A percentile compares a stretch with the other conserved stretches of the same genome.
Conservation (phyloP, 441 rosid species). For the Erodium chrysanthum region DNA sequence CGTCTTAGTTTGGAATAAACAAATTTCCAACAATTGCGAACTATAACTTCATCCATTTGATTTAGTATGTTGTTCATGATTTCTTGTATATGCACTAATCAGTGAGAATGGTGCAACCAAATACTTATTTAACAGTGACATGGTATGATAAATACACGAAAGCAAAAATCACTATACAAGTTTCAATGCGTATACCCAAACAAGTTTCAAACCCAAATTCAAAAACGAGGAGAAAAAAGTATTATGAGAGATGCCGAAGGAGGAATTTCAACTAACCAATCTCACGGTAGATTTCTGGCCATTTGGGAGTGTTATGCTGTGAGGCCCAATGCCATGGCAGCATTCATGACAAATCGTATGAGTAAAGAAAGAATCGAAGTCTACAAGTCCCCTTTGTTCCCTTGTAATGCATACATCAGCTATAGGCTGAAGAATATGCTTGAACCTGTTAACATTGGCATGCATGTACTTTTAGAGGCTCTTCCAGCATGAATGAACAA, state of each 20-base stretch:
- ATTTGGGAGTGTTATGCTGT: constrained; percentile 74
- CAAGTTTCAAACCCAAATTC: constrained; percentile 8
- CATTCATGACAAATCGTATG: constrained; percentile 92
- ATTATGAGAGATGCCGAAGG: neutral
- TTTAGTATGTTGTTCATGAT: neutral
- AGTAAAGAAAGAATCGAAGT: constrained; percentile 92
- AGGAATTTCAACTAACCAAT: constrained; percentile 40
- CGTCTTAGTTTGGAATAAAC: neutral
- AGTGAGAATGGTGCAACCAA: neutral
- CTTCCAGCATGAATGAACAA: constrained; percentile 1
- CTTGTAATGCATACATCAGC: constrained; percentile 54
- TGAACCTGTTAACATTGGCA: constrained; percentile 46
- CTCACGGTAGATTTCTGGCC: constrained; percentile 81
- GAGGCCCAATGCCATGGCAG: constrained; percentile 97
- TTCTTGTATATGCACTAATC: neutral
- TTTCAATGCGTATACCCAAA: neutral
- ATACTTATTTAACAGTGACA: neutral
- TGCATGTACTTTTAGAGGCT: constrained; percentile 7
- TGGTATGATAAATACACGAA: neutral
- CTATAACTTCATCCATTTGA: neutral
- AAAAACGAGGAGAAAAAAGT: constrained; percentile 6
- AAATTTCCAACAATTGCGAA: neutral
- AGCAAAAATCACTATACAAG: neutral
- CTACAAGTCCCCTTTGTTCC: constrained; percentile 70
- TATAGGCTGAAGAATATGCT: constrained; percentile 75